phyloP scores from a whole-genome alignment of 2,329 filamentous ascomycete species.

The Colletotrichum cordylinicola region DNA sequence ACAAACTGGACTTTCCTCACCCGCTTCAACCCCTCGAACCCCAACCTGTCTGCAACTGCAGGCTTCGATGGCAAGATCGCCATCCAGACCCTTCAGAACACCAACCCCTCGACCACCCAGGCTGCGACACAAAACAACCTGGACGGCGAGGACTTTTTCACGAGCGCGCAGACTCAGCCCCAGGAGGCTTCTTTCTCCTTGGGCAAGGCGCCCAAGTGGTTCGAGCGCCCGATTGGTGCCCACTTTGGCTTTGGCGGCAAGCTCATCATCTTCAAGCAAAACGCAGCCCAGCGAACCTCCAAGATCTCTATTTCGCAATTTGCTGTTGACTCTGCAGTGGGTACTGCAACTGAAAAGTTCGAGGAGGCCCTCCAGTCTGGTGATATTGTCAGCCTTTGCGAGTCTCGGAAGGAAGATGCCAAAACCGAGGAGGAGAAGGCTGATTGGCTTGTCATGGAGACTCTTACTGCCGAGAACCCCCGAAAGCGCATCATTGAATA shows the following conservation, averaged over 20 bases:
- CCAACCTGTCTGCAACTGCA: conserved; percentile 89
- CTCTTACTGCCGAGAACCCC: conserved; percentile 84
- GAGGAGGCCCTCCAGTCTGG: conserved; percentile 82
- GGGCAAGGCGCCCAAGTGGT: conserved; percentile 86
- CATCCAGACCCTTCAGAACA: conserved; percentile 93
- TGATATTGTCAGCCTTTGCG: conserved; percentile 79
- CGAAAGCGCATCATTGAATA: conserved; percentile 86
- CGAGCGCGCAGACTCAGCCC: conserved; percentile 88
- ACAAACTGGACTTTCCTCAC: conserved; percentile 99
- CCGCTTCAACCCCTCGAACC: conserved; percentile 91
- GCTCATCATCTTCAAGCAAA: conserved; percentile 75
- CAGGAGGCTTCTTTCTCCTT: conserved; percentile 91
- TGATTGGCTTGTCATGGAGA: conserved; percentile 95
- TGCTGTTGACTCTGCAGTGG: conserved; percentile 84
- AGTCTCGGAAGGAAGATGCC: conserved; percentile 76
- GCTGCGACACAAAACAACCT: conserved; percentile 70
- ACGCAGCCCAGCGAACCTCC: conserved; percentile 66
- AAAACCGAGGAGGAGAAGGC: conserved; percentile 90
- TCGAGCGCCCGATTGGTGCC: conserved; percentile 82
- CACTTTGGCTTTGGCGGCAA: conserved; percentile 97
- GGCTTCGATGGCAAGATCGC: conserved; percentile 97
- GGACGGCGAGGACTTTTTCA: conserved; percentile 96
- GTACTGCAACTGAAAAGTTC: conserved; percentile 84
- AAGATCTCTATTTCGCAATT: conserved; percentile 88
- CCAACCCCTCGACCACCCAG: conserved; percentile 78